Conservation (phyloP, 129 eudicot species). For the Logfia minima region DNA sequence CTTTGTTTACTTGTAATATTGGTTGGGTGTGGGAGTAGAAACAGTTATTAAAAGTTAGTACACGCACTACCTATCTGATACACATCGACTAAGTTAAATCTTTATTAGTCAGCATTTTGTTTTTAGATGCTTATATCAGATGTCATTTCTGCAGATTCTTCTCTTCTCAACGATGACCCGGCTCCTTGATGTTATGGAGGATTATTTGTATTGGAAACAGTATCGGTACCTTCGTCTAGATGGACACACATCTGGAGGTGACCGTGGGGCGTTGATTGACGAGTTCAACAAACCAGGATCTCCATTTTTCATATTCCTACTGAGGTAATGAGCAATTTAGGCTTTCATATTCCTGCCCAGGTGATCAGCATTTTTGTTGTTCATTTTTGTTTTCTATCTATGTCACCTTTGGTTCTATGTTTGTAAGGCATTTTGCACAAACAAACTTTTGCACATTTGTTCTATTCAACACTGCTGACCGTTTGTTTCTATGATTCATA, state of each 20-base stretch:
- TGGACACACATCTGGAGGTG: constrained; percentile 96
- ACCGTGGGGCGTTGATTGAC: constrained; percentile 90
- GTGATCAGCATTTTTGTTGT: constrained; percentile 35
- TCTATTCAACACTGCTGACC: constrained; percentile 17
- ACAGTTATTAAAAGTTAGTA: background rate
- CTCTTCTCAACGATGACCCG: constrained; percentile 98
- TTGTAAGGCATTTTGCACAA: background rate
- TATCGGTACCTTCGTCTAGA: constrained; percentile 92
- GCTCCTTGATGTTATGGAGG: constrained; percentile 99
- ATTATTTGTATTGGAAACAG: constrained; percentile 86
- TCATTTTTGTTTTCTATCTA: background rate
- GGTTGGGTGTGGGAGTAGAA: constrained; percentile 1
- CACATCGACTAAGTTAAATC: background rate
- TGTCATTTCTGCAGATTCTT: constrained; percentile 69
- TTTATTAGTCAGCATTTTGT: constrained; percentile 7
- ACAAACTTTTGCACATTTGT: background rate
- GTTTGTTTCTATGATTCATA: constrained; percentile 27
- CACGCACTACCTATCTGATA: background rate
- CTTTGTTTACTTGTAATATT: background rate
- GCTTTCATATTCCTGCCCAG: constrained; percentile 85
- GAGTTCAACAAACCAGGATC: constrained; percentile 79
- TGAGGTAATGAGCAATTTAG: constrained; percentile 52
- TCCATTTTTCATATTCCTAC: constrained; percentile 89
- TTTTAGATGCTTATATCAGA: constrained; percentile 25
- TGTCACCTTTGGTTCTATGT: constrained; percentile 17